Evolutionary conservation across 2,329 filamentous ascomycete genomes (phyloP).

Genomic region (Coniochaeta sp.): DNA sequence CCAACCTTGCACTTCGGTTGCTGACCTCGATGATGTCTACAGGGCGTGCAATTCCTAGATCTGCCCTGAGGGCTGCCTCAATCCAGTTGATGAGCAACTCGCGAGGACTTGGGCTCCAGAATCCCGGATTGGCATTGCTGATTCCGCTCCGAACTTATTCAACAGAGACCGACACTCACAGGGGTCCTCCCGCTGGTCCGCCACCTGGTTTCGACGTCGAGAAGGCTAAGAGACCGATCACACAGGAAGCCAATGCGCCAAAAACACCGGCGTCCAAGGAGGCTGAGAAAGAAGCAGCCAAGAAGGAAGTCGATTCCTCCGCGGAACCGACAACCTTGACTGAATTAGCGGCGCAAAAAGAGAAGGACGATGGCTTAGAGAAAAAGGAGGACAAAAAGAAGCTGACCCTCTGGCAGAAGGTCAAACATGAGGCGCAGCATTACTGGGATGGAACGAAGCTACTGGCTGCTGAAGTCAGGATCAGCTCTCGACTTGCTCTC

Average conservation of each 20-base stretch:
- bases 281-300: conserved; percentile 17
- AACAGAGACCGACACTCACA: conserved; percentile 47
- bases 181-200: conserved; percentile 48
- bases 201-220: conserved; percentile 90
- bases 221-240: conserved; percentile 76
- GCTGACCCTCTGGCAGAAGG: conserved; percentile 79
- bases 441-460: conserved; percentile 99
- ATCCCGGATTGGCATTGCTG: conserved; percentile 47
- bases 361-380: conserved; percentile 40
- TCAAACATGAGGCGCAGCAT: conserved; percentile 88
- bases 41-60: conserved; percentile 37
- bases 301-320: conserved; percentile 24
- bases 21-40: conserved; percentile 3
- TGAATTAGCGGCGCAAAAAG: conserved; percentile 58
- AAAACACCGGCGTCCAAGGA: conserved; percentile 27
- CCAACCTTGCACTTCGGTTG: conserved; percentile 3
- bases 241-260: conserved; percentile 40
- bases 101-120: conserved; percentile 33
- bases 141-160: conserved; percentile 48
- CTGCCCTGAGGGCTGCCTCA: conserved; percentile 38
- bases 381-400: conserved; percentile 64
- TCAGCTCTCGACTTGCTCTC: conserved; percentile 81
- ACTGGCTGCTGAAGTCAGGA: conserved; percentile 82
- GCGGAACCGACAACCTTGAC: conserved; percentile 39
- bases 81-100: conserved; percentile 38